Percentiles rank a stretch among this genome's conserved stretches.
Conservation (phyloP, 2,329 filamentous ascomycete genomes). For the Emergomyces pasteurianus region DNA sequence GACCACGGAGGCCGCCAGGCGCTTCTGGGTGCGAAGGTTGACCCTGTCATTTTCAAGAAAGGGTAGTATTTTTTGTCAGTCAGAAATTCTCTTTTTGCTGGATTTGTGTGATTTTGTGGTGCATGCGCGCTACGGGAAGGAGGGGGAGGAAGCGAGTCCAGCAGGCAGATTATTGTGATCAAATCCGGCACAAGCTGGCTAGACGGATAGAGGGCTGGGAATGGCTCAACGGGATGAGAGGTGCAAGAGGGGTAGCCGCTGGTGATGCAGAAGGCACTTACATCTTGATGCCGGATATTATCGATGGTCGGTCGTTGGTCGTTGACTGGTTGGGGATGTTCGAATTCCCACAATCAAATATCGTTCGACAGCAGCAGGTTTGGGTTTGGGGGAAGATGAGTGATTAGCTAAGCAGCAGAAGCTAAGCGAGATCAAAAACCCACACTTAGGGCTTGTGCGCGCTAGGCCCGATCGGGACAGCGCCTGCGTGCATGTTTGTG, state of each 20-base stretch:
- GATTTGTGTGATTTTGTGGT: conserved; percentile 27
- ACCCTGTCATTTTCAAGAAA: conserved; percentile 53
- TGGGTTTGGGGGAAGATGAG: not conserved
- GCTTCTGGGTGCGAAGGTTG: conserved; percentile 99
- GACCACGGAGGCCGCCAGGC: conserved; percentile 96
- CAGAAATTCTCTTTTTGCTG: conserved; percentile 13
- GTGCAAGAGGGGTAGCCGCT: not conserved
- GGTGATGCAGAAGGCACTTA: conserved; percentile 8
- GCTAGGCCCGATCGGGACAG: not conserved
- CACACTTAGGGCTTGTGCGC: conserved; percentile 11
- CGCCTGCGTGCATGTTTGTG: not conserved
- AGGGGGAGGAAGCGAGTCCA: not conserved
- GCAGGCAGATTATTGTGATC: not conserved
- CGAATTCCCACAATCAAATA: conserved; percentile 9
- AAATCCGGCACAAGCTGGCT: not conserved
- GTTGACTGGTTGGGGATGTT: conserved; percentile 12
- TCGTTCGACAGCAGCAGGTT: not conserved
- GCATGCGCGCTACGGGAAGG: conserved; percentile 7
- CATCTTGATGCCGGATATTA: conserved; percentile 14
- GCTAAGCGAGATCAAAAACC: conserved; percentile 14
- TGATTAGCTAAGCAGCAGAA: conserved; percentile 14
- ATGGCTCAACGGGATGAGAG: not conserved
- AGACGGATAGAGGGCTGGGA: not conserved
- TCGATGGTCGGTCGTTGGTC: conserved; percentile 12
- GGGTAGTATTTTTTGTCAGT: conserved; percentile 4